A percentile compares a stretch with the other conserved stretches of the same genome.
Conservation (phyloP, 345 rosid species). For the Laguncularia racemosa region DNA sequence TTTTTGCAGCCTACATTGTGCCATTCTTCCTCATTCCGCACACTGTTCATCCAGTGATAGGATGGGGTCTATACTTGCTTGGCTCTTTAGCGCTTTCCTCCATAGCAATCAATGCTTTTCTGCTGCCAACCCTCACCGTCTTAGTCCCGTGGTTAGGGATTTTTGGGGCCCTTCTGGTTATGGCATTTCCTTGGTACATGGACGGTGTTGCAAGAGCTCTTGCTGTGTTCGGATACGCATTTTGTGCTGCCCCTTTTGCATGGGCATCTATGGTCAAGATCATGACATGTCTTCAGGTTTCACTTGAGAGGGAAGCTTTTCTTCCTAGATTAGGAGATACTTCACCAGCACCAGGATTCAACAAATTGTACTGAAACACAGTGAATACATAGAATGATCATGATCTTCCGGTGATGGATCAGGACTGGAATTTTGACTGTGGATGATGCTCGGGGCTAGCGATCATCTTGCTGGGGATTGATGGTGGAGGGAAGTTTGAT, state of each 20-base stretch:
- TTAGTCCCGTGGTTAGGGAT: conserved; percentile 60
- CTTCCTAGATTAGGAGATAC: conserved; percentile 58
- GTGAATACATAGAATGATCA: neutral
- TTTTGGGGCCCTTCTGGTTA: conserved; percentile 58
- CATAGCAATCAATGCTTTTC: conserved; percentile 51
- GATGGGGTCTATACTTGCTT: conserved; percentile 74
- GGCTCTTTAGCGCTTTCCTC: conserved; percentile 59
- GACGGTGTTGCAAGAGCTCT: conserved; percentile 69
- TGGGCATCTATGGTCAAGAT: conserved; percentile 58
- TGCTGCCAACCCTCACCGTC: conserved; percentile 56
- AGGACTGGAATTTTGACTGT: too few relatives aligned
- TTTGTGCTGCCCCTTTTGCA: conserved; percentile 61
- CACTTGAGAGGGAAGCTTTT: conserved; percentile 70
- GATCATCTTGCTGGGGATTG: neutral
- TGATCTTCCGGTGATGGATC: too few relatives aligned
- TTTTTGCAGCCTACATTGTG: conserved; percentile 59
- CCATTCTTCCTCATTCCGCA: conserved; percentile 77
- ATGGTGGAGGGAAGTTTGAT: neutral
- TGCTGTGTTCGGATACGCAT: conserved; percentile 61
- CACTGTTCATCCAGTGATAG: conserved; percentile 75
- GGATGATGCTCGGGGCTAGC: neutral
- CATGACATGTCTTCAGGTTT: conserved; percentile 49
- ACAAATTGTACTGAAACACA: conserved; percentile 37
- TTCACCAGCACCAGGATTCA: conserved; percentile 27
- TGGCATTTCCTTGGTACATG: conserved; percentile 73